Evolutionary conservation across 2,329 filamentous ascomycete species (phyloP), one percentile per base, ranked within the genome.

Genomic region (Nakataea oryzae): DNA sequence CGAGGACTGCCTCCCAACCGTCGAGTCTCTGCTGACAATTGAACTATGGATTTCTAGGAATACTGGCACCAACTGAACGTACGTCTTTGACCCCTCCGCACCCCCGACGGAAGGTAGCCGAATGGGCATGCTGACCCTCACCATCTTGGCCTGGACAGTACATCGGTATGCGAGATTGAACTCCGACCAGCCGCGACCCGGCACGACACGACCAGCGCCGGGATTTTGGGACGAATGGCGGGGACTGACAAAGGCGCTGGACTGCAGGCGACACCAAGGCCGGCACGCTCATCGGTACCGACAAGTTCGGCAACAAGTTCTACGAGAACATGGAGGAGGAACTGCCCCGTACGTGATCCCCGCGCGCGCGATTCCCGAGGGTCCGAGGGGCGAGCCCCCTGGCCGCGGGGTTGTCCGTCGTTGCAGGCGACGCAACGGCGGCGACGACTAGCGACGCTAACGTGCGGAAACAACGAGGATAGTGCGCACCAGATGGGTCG

Each of bases 401-500:
- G 29, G n/a, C 41, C 21, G n/a, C 56, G 47, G 4, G 7, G 7
- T 12, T 47, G n/a, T 27, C 17, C 6, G 34, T 17, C 2, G 34
- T 41, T 2, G 34, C 34, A n/a, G n/a, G n/a, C 34, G 14, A 41
- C 34, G 34, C 34, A 17, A 41, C 21, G 2, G 21, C 7, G 41
- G 41, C 17, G 11, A 50, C 14, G 41, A n/a, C 11, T 3, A 9
- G 34, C 41, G 6, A 50, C 17, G 17, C 41, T 50, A 21, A 50
- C 17, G n/a, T 6, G 7, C 13, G 7, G 41, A 9, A 50, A n/a
- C 21, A 17, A 50, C 41, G 41, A 8, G 17, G 9, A 50, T 69
- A 95, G 92, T 97, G 70, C 89, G 93, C 72, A 97, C 92, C 69
- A 86, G 93, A 81, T 99, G 96, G 95, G 90, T 99, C 66, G 93